These are phyloP conservation scores for Capsicum chinense DNA, from an alignment of 257 asterid species.

Conservation along the genomic window DNA sequence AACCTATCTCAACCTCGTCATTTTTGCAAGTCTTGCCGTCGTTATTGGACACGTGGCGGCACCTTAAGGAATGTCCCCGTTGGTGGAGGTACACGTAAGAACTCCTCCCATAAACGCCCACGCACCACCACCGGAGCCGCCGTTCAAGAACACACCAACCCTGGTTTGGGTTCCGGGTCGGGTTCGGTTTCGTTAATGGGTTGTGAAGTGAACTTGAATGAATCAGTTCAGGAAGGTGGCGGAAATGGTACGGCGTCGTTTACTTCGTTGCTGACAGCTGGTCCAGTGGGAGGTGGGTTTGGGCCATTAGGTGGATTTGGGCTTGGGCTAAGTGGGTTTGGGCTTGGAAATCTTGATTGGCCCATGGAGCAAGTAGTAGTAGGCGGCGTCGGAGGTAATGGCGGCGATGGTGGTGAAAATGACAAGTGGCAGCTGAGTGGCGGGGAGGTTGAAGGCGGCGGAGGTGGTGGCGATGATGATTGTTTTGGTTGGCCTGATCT, in stretches of 20 bases:
- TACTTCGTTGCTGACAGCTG: slow-evolving; percentile 37
- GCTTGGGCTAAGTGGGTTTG: slow-evolving; percentile 48
- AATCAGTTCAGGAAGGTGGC: slow-evolving; percentile 45
- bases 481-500: slow-evolving; percentile 65
- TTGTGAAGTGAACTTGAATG: slow-evolving; percentile 48
- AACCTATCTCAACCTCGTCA: slow-evolving; percentile 70
- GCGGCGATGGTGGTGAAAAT: slow-evolving; percentile 13
- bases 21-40: slow-evolving; percentile 63
- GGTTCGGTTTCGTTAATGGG: slow-evolving; percentile 33
- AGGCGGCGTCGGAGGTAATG: slow-evolving; percentile 26
- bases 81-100: slow-evolving; percentile 60
- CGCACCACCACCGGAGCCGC: slow-evolving; percentile 30
- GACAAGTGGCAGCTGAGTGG: slow-evolving; percentile 59
- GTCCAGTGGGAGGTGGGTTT: slow-evolving; percentile 34
- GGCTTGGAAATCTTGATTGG: slow-evolving; percentile 47
- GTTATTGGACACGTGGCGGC: slow-evolving; percentile 72
- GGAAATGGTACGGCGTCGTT: slow-evolving; percentile 29
- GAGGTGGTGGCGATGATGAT: slow-evolving; percentile 35
- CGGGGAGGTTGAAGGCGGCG: slow-evolving; percentile 32
- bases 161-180: slow-evolving; percentile 27
- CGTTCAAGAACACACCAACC: slow-evolving; percentile 10
- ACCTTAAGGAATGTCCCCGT: slow-evolving; percentile 60
- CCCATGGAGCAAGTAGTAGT: slow-evolving; percentile 40
- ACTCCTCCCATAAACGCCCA: slow-evolving; percentile 50
- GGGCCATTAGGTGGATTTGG: slow-evolving; percentile 44